Conservation (phyloP, 2,329 filamentous ascomycete species). For the Aspergillus sp. region DNA sequence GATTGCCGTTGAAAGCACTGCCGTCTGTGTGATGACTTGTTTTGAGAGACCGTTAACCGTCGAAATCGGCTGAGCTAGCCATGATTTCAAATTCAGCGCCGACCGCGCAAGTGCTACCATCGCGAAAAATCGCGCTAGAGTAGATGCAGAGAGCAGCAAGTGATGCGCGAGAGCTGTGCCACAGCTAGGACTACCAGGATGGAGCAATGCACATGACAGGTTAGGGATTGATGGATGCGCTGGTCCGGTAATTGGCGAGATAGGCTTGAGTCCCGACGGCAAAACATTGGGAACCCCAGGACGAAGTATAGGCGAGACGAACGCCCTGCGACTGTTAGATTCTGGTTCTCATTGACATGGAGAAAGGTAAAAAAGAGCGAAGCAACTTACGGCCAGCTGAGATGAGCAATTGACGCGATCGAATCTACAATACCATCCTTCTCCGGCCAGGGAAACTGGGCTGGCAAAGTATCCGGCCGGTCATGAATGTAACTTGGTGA, state of each 20-base stretch:
- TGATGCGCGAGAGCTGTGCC: slow-evolving; percentile 83
- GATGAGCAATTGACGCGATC: slow-evolving; percentile 74
- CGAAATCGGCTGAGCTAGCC: slow-evolving; percentile 68
- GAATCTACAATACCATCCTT: slow-evolving; percentile 76
- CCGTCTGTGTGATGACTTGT: slow-evolving; percentile 69
- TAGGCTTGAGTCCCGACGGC: slow-evolving; percentile 65
- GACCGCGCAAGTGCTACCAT: slow-evolving; percentile 68
- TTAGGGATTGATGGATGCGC: slow-evolving; percentile 85
- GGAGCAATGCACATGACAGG: slow-evolving; percentile 84
- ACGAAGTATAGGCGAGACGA: slow-evolving; percentile 83
- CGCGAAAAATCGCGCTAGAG: slow-evolving; percentile 69
- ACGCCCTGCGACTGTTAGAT: slow-evolving; percentile 54
- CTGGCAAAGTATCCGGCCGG: slow-evolving; percentile 68
- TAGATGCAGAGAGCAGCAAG: slow-evolving; percentile 80
- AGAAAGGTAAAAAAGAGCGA: neutral
- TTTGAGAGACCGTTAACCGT: slow-evolving; percentile 67
- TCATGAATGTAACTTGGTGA: slow-evolving; percentile 77
- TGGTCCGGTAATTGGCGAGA: slow-evolving; percentile 75
- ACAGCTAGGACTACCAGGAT: slow-evolving; percentile 85
- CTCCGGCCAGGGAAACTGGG: slow-evolving; percentile 69
- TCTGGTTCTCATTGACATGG: neutral
- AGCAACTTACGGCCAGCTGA: slow-evolving; percentile 78
- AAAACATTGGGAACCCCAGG: slow-evolving; percentile 60
- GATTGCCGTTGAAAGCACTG: slow-evolving; percentile 79
- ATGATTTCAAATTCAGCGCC: slow-evolving; percentile 64